A percentile compares a stretch with the other conserved stretches of the same genome.
These are phyloP conservation scores for Wakefieldia striispora DNA, from an alignment of 768 basidiomycete genomes.

Conservation along the genomic window DNA sequence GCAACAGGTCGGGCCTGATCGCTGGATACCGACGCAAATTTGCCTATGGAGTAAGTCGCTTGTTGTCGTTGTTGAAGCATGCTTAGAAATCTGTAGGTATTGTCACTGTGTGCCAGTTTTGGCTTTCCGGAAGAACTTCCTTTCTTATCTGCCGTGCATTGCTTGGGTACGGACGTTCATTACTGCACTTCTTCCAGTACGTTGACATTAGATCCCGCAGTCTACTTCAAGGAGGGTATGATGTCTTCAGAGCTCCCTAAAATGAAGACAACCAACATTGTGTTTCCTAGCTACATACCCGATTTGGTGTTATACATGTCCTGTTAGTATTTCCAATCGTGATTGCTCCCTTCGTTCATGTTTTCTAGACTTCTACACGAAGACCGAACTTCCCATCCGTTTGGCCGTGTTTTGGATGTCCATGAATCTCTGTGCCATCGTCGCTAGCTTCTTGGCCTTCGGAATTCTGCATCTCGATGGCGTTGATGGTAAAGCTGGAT, in stretches of 20 bases:
- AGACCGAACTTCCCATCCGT: slow-evolving; percentile 49
- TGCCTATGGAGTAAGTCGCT: slow-evolving; percentile 43
- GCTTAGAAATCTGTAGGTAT: slow-evolving; percentile 24
- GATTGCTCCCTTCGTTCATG: background rate
- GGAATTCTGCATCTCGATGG: slow-evolving; percentile 45
- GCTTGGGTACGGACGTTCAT: slow-evolving; percentile 36
- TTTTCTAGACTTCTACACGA: slow-evolving; percentile 48
- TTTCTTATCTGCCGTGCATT: slow-evolving; percentile 50
- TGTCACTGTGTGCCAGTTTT: slow-evolving; percentile 53
- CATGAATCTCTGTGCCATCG: slow-evolving; percentile 51
- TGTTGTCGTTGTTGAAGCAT: background rate
- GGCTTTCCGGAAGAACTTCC: slow-evolving; percentile 48
- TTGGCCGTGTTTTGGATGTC: slow-evolving; percentile 70
- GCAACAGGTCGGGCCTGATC: slow-evolving; percentile 54
- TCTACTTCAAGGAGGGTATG: slow-evolving; percentile 47
- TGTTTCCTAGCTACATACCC: slow-evolving; percentile 46
- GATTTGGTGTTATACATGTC: slow-evolving; percentile 62
- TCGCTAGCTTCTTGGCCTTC: slow-evolving; percentile 62
- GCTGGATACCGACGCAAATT: slow-evolving; percentile 63
- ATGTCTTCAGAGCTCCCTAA: background rate
- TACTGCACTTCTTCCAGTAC: background rate
- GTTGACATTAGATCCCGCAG: slow-evolving; percentile 15
- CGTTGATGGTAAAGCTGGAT: slow-evolving; percentile 13
- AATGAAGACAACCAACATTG: background rate
- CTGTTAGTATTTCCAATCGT: slow-evolving; percentile 36